Evolutionary conservation across 306 rosid species (phyloP).

Genomic region (Arachis hypogaea): DNA sequence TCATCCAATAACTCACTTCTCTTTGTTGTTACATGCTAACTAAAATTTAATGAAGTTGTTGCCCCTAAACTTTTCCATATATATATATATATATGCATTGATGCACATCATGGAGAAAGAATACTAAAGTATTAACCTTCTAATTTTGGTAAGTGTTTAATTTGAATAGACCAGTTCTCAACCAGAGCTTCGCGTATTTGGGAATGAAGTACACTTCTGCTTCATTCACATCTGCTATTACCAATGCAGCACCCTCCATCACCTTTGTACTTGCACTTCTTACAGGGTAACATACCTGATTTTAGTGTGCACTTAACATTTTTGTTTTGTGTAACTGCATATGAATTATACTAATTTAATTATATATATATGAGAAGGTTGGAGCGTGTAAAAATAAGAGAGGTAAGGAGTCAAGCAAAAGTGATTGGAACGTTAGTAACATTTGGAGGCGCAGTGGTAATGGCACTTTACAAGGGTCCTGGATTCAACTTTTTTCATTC

Average conservation of each 20-base stretch:
- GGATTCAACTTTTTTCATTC: slow-evolving; percentile 48
- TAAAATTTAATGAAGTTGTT: no score
- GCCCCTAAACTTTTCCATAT: no score
- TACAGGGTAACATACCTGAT: slow-evolving; percentile 43
- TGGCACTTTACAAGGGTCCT: slow-evolving; percentile 78
- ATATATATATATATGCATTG: no score
- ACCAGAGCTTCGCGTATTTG: slow-evolving; percentile 70
- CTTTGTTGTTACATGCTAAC: no score
- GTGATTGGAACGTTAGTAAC: slow-evolving; percentile 70
- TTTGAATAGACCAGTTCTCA: slow-evolving; percentile 61
- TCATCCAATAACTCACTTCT: no score
- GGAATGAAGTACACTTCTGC: slow-evolving; percentile 79
- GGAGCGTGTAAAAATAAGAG: slow-evolving; percentile 56
- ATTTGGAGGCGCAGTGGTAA: slow-evolving; percentile 68
- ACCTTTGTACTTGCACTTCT: slow-evolving; percentile 65
- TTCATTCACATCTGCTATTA: slow-evolving; percentile 68
- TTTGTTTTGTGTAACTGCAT: no score
- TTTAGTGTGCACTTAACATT: no score
- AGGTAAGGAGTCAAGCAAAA: slow-evolving; percentile 58
- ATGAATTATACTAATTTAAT: no score
- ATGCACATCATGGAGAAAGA: no score
- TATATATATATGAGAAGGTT: slow-evolving; percentile 21
- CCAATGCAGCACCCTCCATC: slow-evolving; percentile 74
- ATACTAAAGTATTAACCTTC: background rate
- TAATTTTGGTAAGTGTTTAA: background rate